Evolutionary conservation across 768 basidiomycete genomes (phyloP).

Genomic region (Clathrus columnatus): DNA sequence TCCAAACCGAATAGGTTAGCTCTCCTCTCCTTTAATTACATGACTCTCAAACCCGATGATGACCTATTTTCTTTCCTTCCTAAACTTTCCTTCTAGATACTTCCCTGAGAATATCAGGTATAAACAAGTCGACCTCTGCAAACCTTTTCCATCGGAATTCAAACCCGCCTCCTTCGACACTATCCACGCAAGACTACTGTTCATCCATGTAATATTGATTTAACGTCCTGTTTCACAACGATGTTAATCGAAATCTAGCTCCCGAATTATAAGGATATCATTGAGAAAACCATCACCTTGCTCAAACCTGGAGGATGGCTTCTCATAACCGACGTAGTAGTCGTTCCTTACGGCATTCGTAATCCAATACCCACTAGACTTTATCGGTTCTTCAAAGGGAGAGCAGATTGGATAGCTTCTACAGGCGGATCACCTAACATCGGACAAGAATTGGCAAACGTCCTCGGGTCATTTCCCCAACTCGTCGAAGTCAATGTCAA

Average conservation of each 20-base stretch:
- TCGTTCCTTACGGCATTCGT: background rate
- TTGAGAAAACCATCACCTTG: constrained; percentile 15
- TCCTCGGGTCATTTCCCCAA: background rate
- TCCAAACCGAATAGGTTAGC: constrained; percentile 15
- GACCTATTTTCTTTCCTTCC: background rate
- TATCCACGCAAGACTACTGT: constrained; percentile 18
- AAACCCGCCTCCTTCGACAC: constrained; percentile 17
- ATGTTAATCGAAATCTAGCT: constrained; percentile 11
- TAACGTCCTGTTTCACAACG: too few relatives aligned
- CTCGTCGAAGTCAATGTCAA: background rate
- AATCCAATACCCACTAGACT: background rate
- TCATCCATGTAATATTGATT: constrained; percentile 16
- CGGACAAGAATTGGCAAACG: background rate
- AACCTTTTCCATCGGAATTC: constrained; percentile 15
- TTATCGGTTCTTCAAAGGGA: background rate
- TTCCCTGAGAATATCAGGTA: constrained; percentile 17
- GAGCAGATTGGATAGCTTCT: background rate
- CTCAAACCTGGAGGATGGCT: constrained; percentile 21
- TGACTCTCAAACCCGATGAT: too few relatives aligned
- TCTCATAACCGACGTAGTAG: constrained; percentile 18
- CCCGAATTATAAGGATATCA: constrained; percentile 13
- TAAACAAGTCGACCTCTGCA: constrained; percentile 15
- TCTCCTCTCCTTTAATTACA: too few relatives aligned
- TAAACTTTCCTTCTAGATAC: constrained; percentile 4
- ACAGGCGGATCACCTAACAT: background rate